Evolutionary conservation across 2,329 filamentous ascomycete species (phyloP).

Genomic region (Neonectria faginata): DNA sequence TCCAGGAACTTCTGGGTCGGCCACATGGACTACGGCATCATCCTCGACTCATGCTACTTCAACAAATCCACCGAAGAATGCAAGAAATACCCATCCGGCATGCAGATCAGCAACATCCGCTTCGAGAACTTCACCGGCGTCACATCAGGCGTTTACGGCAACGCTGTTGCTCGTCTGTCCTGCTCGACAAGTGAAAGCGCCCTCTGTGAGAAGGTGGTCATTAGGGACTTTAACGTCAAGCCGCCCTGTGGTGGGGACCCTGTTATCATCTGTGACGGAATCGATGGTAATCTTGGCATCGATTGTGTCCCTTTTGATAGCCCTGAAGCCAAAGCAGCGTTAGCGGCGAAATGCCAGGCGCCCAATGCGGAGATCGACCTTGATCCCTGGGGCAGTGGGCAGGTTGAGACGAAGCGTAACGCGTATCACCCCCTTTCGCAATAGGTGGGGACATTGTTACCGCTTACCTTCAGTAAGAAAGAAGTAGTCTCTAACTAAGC

Average conservation of each 20-base stretch:
- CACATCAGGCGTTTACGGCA: slow-evolving; percentile 66
- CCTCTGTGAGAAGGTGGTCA: slow-evolving; percentile 66
- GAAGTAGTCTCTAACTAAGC: no score
- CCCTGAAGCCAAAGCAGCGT: slow-evolving; percentile 15
- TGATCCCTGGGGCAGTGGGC: slow-evolving; percentile 17
- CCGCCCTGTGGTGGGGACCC: slow-evolving; percentile 21
- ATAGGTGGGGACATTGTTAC: no score
- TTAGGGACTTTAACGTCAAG: slow-evolving; percentile 64
- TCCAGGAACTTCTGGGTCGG: slow-evolving; percentile 66
- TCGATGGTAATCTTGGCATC: slow-evolving; percentile 27
- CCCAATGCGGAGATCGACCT: slow-evolving; percentile 23
- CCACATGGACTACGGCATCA: slow-evolving; percentile 68
- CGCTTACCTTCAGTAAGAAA: no score
- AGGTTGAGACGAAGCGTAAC: slow-evolving; percentile 15
- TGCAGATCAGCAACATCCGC: slow-evolving; percentile 69
- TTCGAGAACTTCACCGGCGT: slow-evolving; percentile 70
- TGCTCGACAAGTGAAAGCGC: slow-evolving; percentile 65
- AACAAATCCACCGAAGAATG: slow-evolving; percentile 63
- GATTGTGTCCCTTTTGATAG: slow-evolving; percentile 35
- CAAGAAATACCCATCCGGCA: slow-evolving; percentile 63
- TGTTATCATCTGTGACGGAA: slow-evolving; percentile 34
- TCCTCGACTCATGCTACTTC: slow-evolving; percentile 73
- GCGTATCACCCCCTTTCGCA: slow-evolving; percentile 11
- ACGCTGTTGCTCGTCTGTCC: slow-evolving; percentile 64
- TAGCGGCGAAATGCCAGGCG: slow-evolving; percentile 26